A percentile compares a stretch with the other conserved stretches of the same genome.
Conservation (phyloP, 2,329 filamentous ascomycete genomes). For the Alternaria ventricosa region DNA sequence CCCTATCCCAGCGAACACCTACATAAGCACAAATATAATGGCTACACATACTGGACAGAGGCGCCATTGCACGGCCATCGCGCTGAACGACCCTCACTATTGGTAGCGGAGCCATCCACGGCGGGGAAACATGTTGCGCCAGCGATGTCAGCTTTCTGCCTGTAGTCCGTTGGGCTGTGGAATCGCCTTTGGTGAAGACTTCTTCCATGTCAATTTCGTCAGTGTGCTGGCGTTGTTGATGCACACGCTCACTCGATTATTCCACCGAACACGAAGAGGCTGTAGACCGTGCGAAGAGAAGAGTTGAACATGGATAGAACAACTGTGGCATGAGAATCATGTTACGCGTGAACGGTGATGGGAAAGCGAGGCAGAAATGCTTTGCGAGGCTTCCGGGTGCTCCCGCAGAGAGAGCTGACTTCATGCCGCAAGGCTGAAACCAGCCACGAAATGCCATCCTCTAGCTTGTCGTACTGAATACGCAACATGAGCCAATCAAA, state of each 20-base stretch:
- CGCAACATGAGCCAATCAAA: not conserved
- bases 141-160: not conserved
- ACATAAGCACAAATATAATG: not conserved
- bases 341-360: not conserved
- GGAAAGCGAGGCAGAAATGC: not conserved
- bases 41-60: not conserved
- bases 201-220: not conserved
- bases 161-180: not conserved
- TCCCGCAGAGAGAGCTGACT: not conserved
- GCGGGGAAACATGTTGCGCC: not conserved
- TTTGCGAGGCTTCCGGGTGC: not conserved
- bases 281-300: not conserved
- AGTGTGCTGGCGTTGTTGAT: not conserved
- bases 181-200: not conserved
- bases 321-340: not conserved
- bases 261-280: not conserved
- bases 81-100: not conserved
- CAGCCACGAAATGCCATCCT: not conserved
- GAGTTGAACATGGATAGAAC: rapidly evolving
- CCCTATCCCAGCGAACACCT: not conserved
- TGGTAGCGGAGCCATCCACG: not conserved
- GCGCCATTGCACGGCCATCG: not conserved
- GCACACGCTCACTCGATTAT: not conserved
- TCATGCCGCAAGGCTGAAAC: not conserved
- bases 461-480: not conserved